These are phyloP conservation scores for Pinus tabuliformis DNA, from an alignment of 75 land plant genomes.

Conservation along the genomic window DNA sequence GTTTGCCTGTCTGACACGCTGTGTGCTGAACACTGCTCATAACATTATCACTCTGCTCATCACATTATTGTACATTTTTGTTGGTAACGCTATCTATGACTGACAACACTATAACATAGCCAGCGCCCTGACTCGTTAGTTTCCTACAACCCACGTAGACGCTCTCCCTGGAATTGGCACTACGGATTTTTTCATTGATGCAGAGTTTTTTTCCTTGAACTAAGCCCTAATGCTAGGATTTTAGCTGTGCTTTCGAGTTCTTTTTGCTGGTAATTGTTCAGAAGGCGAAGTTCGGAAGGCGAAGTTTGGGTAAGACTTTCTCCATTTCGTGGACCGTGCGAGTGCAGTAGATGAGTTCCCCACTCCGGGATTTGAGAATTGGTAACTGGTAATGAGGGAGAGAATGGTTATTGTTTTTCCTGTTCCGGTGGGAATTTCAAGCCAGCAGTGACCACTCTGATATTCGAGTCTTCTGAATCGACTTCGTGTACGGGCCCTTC, in stretches of 20 bases:
- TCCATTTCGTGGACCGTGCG: constrained; percentile 99
- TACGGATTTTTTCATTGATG: constrained; percentile 40
- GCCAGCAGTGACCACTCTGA: constrained; percentile 91
- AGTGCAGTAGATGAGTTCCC: constrained; percentile 92
- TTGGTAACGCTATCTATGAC: too few species aligned
- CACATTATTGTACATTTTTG: too few species aligned
- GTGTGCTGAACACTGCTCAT: too few species aligned
- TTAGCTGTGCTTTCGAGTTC: constrained; percentile 37
- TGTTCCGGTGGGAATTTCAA: constrained; percentile 99
- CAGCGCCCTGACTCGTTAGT: too few species aligned
- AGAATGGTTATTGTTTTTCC: constrained; percentile 97
- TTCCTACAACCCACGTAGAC: too few species aligned
- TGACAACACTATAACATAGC: too few species aligned
- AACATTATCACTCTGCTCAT: too few species aligned
- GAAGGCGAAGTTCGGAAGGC: constrained; percentile 58
- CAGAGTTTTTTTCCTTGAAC: constrained; percentile 98
- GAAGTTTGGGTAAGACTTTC: constrained; percentile 92
- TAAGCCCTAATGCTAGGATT: constrained; percentile 81
- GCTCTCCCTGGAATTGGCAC: too few species aligned
- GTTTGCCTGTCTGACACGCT: too few species aligned
- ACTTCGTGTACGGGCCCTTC: too few species aligned
- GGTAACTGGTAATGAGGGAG: constrained; percentile 90
- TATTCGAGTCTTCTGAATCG: too few species aligned
- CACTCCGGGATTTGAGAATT: constrained; percentile 54
- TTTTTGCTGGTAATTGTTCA: constrained; percentile 60